These are phyloP conservation scores for Cystodermella granulosa DNA, from an alignment of 1,284 basidiomycete species.

Conservation along the genomic window DNA sequence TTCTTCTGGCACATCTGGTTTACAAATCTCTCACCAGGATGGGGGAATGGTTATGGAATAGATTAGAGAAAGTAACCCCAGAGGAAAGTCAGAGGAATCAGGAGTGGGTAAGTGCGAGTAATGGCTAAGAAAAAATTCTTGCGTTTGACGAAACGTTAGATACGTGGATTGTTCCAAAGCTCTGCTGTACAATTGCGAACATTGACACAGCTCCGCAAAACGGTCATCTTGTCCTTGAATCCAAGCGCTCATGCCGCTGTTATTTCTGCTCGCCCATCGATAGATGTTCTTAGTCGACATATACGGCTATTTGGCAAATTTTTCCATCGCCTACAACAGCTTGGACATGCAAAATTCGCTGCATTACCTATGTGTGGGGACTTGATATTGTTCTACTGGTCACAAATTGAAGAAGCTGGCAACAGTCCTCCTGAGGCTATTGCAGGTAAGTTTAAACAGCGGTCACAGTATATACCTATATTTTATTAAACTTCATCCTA, in stretches of 20 bases:
- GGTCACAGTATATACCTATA: background rate
- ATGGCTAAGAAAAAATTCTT: slow-evolving; percentile 2
- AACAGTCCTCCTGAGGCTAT: slow-evolving; percentile 49
- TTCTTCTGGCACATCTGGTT: slow-evolving; percentile 59
- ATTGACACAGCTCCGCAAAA: slow-evolving; percentile 47
- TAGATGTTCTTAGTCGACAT: slow-evolving; percentile 61
- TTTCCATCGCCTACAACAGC: slow-evolving; percentile 67
- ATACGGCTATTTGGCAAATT: slow-evolving; percentile 69
- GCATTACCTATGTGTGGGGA: slow-evolving; percentile 59
- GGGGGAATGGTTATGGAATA: slow-evolving; percentile 65
- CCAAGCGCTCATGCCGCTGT: slow-evolving; percentile 32
- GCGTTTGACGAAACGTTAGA: slow-evolving; percentile 42
- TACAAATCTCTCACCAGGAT: slow-evolving; percentile 68
- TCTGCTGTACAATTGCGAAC: slow-evolving; percentile 53
- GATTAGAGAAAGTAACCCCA: slow-evolving; percentile 42
- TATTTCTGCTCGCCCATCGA: slow-evolving; percentile 38
- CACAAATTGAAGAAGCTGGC: slow-evolving; percentile 65
- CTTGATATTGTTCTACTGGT: slow-evolving; percentile 73
- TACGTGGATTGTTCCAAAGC: slow-evolving; percentile 55
- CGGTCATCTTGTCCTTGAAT: slow-evolving; percentile 29
- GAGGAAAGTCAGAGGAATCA: slow-evolving; percentile 44
- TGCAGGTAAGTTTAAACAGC: slow-evolving; percentile 47
- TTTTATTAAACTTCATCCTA: background rate
- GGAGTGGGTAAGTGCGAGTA: slow-evolving; percentile 53
- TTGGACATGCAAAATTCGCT: slow-evolving; percentile 56